Evolutionary conservation across 2,329 filamentous ascomycete species (phyloP).

Genomic region (Fusarium tuaranense): DNA sequence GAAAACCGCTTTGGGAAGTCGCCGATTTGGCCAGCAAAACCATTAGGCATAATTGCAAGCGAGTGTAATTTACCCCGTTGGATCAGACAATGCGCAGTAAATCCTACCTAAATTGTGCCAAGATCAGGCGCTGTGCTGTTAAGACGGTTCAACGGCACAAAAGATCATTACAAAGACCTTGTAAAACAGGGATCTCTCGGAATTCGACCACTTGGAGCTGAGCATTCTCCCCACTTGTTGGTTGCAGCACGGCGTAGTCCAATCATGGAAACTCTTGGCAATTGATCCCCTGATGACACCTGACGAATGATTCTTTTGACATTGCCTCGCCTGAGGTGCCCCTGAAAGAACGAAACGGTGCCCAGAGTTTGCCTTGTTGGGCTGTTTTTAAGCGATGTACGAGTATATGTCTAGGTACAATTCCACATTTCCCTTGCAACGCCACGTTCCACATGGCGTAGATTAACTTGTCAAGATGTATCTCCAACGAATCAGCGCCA

Average conservation of each 20-base stretch:
- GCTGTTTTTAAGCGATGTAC: not conserved
- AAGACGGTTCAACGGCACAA: not conserved
- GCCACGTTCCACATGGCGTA: not conserved
- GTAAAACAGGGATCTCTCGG: not conserved
- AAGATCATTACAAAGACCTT: not conserved
- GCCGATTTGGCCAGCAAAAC: not conserved
- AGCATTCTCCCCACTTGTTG: not conserved
- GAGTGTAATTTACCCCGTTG: not conserved
- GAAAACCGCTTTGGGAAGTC: not conserved
- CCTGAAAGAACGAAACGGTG: not conserved
- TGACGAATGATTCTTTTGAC: not conserved
- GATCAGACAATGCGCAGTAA: not conserved
- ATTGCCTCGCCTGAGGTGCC: not conserved
- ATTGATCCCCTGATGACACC: not conserved
- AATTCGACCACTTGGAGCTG: not conserved
- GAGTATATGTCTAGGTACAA: not conserved
- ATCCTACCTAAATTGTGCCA: not conserved
- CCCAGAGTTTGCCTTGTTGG: not conserved
- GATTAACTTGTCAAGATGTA: not conserved
- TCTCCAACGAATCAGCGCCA: not conserved
- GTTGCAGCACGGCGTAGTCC: not conserved
- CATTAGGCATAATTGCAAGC: not conserved
- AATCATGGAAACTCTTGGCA: not conserved
- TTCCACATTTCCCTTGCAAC: not conserved
- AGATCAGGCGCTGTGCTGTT: not conserved